Evolutionary conservation across 202 grass and related monocot genomes (phyloP).

Genomic region (Musa balbisiana): DNA sequence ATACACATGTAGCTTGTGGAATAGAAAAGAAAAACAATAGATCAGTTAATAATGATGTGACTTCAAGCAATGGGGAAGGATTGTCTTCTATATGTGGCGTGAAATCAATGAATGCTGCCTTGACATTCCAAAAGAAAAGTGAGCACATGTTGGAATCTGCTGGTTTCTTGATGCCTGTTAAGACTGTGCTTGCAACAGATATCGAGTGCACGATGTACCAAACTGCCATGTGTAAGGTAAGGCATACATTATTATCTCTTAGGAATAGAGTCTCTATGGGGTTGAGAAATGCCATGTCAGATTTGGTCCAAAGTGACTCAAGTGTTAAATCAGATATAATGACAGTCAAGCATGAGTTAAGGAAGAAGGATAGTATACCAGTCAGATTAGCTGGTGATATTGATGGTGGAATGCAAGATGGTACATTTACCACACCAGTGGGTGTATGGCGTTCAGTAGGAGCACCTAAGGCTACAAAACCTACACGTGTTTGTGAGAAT

Average conservation of each 20-base stretch:
- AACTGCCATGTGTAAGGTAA: slow-evolving; percentile 84
- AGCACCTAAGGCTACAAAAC: slow-evolving; percentile 57
- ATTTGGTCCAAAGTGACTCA: slow-evolving; percentile 34
- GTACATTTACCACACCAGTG: slow-evolving; percentile 50
- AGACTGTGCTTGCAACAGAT: slow-evolving; percentile 79
- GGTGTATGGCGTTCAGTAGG: slow-evolving; percentile 78
- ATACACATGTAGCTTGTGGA: slow-evolving; percentile 67
- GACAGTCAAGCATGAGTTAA: slow-evolving; percentile 48
- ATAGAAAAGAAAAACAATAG: slow-evolving; percentile 48
- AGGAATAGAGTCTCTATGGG: slow-evolving; percentile 45
- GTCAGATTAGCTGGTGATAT: slow-evolving; percentile 67
- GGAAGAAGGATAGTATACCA: slow-evolving; percentile 77
- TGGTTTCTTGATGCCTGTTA: slow-evolving; percentile 65
- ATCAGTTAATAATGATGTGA: slow-evolving; percentile 32
- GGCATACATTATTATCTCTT: slow-evolving; percentile 72
- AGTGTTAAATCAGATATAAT: slow-evolving; percentile 36
- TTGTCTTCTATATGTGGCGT: slow-evolving; percentile 40
- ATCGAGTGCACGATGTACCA: slow-evolving; percentile 89
- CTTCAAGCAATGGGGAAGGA: slow-evolving; percentile 46
- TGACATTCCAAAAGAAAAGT: slow-evolving; percentile 56
- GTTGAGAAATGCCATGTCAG: slow-evolving; percentile 36
- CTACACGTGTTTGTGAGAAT: slow-evolving; percentile 27
- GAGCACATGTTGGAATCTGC: slow-evolving; percentile 48
- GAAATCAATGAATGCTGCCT: slow-evolving; percentile 46
- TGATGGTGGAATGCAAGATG: slow-evolving; percentile 66